These are phyloP conservation scores for Phyllosticta citriasiana DNA, from an alignment of 2,329 filamentous ascomycete species.

Conservation along the genomic window DNA sequence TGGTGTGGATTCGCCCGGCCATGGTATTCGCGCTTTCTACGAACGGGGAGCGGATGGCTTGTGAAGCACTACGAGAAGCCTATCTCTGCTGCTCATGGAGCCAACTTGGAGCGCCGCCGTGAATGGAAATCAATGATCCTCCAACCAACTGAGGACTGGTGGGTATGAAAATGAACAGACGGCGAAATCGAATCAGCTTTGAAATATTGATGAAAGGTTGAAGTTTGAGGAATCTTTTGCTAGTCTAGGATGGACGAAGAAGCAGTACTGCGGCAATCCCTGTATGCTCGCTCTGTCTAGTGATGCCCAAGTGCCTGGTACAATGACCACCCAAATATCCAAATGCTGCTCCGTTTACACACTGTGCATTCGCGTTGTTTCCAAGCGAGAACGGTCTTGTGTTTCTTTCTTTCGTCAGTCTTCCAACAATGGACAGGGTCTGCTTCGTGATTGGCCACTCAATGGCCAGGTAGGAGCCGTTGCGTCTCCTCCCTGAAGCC, in stretches of 20 bases:
- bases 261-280: neutral
- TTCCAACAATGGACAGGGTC: neutral
- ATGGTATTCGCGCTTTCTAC: too few species aligned
- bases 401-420: neutral
- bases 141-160: neutral
- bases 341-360: neutral
- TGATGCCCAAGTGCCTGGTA: neutral
- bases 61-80: too few species aligned
- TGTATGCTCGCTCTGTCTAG: neutral
- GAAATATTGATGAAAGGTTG: neutral
- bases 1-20: too few species aligned
- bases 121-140: too few species aligned
- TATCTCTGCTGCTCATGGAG: too few species aligned
- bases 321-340: neutral
- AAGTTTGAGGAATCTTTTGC: neutral
- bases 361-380: neutral
- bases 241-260: neutral
- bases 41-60: too few species aligned
- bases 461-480: neutral
- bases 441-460: neutral
- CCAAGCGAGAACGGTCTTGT: neutral
- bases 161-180: neutral
- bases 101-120: too few species aligned
- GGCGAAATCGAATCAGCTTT: neutral
- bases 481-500: neutral